Conservation (phyloP, 2,329 filamentous ascomycete genomes). For the Trichoderma sp. region DNA sequence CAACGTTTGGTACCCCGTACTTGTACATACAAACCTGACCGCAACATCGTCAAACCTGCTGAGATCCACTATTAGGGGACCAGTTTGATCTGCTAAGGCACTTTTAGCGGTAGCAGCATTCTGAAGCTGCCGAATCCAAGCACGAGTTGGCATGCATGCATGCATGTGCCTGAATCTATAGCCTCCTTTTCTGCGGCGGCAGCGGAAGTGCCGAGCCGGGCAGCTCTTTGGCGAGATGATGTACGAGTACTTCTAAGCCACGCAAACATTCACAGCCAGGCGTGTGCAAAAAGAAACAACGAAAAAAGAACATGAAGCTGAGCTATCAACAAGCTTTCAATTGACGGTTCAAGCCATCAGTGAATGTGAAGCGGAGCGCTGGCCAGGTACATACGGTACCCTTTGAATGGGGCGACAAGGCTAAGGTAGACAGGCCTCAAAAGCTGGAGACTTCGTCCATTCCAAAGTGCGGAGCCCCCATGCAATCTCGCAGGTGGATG, state of each 20-base stretch:
- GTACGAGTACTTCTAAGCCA: background rate
- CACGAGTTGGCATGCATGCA: background rate
- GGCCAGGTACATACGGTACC: no score
- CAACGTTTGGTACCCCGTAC: background rate
- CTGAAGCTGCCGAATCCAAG: background rate
- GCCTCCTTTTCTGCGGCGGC: constrained; percentile 18
- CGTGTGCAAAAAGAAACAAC: no score
- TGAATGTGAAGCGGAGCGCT: background rate
- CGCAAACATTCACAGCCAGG: background rate
- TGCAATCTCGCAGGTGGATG: constrained; percentile 26
- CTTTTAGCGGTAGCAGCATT: background rate
- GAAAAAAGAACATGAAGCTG: background rate
- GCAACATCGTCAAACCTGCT: constrained; percentile 4
- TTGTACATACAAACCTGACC: constrained; percentile 17
- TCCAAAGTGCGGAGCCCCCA: constrained; percentile 23
- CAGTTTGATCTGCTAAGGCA: constrained; percentile 4
- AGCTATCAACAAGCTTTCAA: background rate
- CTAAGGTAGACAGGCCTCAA: no score
- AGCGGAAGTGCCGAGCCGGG: constrained; percentile 15
- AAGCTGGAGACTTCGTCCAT: background rate
- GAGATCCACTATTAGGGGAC: constrained; percentile 25
- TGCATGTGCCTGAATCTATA: background rate
- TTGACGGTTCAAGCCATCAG: constrained; percentile 16
- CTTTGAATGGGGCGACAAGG: no score
- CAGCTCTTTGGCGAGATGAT: constrained; percentile 9